Conservation (phyloP, 495 filamentous ascomycete species). For the Choiromyces venosus region DNA sequence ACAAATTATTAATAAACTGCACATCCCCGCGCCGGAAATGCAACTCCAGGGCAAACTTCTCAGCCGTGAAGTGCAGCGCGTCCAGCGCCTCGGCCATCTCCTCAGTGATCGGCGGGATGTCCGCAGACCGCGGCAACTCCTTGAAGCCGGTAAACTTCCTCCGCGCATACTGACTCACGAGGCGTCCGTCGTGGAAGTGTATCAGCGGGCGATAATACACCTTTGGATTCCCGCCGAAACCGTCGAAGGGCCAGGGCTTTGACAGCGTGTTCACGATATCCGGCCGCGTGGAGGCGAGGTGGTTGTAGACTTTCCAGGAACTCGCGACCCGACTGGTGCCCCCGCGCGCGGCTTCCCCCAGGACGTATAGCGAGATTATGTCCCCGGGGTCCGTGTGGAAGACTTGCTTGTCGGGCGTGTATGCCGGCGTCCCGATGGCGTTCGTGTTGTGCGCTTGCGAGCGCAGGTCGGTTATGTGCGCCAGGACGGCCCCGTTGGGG, state of each 20-base stretch:
- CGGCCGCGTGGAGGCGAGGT: constrained; percentile 56
- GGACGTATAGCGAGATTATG: constrained; percentile 57
- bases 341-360: constrained; percentile 52
- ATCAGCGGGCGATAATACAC: constrained; percentile 19
- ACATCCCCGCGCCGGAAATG: constrained; percentile 58
- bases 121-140: constrained; percentile 14
- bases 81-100: constrained; percentile 60
- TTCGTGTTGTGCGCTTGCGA: constrained; percentile 4
- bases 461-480: constrained; percentile 25
- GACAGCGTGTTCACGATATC: constrained; percentile 56
- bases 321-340: constrained; percentile 58
- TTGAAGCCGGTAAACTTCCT: constrained; percentile 52
- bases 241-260: constrained; percentile 56
- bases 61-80: constrained; percentile 55
- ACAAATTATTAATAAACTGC: constrained; percentile 68
- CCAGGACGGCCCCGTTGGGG: constrained; percentile 14
- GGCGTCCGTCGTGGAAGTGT: constrained; percentile 17
- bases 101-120: constrained; percentile 53
- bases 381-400: constrained; percentile 70
- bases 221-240: constrained; percentile 30
- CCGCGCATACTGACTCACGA: constrained; percentile 43
- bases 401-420: constrained; percentile 47
- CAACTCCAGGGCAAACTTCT: constrained; percentile 51
- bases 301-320: constrained; percentile 59
- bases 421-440: constrained; percentile 19